Percentiles rank a stretch among this genome's conserved stretches.
Evolutionary conservation across 495 filamentous ascomycete genomes (phyloP).

Genomic region (Penicillium daleae): DNA sequence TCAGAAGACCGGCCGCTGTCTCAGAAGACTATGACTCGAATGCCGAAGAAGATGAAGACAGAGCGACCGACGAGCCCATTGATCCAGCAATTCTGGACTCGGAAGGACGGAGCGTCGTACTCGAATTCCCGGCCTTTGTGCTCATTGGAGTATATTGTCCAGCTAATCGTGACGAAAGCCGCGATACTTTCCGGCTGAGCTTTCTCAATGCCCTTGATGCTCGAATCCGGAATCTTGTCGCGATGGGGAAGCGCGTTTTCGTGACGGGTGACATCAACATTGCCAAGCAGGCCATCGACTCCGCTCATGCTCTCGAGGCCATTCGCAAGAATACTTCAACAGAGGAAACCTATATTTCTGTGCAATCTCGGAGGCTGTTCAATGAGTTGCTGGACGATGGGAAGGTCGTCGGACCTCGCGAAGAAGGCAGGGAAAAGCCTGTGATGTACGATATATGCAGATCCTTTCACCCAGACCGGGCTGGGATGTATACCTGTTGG

Average conservation of each 20-base stretch:
- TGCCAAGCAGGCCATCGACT: constrained; percentile 71
- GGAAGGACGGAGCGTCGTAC: constrained; percentile 88
- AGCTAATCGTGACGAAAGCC: constrained; percentile 81
- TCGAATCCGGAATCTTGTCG: constrained; percentile 81
- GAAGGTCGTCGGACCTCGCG: constrained; percentile 68
- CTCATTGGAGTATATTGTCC: constrained; percentile 90
- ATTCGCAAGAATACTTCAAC: constrained; percentile 70
- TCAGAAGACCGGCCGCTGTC: constrained; percentile 42
- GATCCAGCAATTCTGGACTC: constrained; percentile 80
- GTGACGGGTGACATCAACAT: constrained; percentile 93
- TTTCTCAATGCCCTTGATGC: constrained; percentile 81
- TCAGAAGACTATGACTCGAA: constrained; percentile 8
- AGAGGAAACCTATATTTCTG: constrained; percentile 70
- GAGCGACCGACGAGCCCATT: constrained; percentile 36
- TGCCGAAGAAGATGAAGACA: constrained; percentile 2
- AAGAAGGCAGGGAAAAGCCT: constrained; percentile 72
- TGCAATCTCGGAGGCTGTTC: constrained; percentile 77
- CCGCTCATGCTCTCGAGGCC: constrained; percentile 67
- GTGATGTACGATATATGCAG: constrained; percentile 87
- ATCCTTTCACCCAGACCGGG: constrained; percentile 74
- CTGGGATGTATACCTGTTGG: constrained; percentile 97
- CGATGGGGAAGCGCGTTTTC: constrained; percentile 78
- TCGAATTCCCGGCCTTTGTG: constrained; percentile 95
- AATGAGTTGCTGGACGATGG: constrained; percentile 81
- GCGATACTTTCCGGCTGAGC: constrained; percentile 78